Evolutionary conservation across 2,329 filamentous ascomycete genomes (phyloP).

Genomic region (Claviceps arundinis): DNA sequence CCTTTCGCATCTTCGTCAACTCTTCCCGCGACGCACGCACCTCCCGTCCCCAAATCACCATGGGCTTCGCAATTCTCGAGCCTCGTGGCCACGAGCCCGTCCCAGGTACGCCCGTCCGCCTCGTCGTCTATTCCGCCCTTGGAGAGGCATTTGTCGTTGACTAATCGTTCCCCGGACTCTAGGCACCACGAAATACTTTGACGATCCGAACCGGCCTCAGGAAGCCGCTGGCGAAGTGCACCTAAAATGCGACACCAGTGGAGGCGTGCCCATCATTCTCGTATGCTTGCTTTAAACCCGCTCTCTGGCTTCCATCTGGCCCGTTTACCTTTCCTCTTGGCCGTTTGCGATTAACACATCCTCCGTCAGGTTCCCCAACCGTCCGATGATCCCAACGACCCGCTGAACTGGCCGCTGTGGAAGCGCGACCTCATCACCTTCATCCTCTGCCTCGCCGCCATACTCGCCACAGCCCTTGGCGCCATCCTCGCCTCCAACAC

Average conservation of each 20-base stretch:
- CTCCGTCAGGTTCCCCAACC: constrained; percentile 55
- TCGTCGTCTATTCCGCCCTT: too few species aligned
- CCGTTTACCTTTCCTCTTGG: too few species aligned
- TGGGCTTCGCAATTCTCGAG: constrained; percentile 57
- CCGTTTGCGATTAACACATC: too few species aligned
- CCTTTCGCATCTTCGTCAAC: not conserved
- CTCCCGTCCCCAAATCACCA: constrained; percentile 9
- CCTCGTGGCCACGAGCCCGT: constrained; percentile 53
- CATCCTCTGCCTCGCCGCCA: constrained; percentile 64
- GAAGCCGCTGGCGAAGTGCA: constrained; percentile 26
- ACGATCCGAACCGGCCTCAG: constrained; percentile 39
- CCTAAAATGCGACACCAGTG: constrained; percentile 61
- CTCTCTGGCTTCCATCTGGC: too few species aligned
- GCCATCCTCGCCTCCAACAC: constrained; percentile 85
- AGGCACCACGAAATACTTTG: constrained; percentile 53
- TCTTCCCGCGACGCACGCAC: not conserved
- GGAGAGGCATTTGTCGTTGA: not conserved
- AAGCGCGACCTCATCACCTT: constrained; percentile 68
- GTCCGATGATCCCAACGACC: constrained; percentile 82
- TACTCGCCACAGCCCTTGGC: constrained; percentile 73
- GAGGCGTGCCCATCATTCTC: constrained; percentile 59
- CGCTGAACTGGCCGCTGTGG: constrained; percentile 75
- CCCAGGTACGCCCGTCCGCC: constrained; percentile 44
- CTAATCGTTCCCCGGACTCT: not conserved
- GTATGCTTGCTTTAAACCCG: constrained; percentile 27